These are phyloP conservation scores for Bothia castanella DNA, from an alignment of 1,284 basidiomycete species.

Conservation along the genomic window DNA sequence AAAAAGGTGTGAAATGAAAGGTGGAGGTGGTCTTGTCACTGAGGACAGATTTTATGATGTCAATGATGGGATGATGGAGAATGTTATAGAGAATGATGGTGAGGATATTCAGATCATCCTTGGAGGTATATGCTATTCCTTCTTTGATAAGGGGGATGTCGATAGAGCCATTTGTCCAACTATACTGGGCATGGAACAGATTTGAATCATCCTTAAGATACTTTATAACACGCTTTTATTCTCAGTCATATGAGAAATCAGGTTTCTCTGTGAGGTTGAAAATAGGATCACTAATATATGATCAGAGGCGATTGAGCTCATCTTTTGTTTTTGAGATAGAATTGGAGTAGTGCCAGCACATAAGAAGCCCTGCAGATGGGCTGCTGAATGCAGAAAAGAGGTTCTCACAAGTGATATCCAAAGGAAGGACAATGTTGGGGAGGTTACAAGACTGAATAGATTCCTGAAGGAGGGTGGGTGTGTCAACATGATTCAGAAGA, in stretches of 20 bases:
- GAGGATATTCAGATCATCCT: not conserved
- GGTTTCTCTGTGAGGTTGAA: too few relatives aligned
- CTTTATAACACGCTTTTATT: not conserved
- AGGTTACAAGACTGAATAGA: not conserved
- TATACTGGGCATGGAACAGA: slow-evolving; percentile 7
- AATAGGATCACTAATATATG: not conserved
- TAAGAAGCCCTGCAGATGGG: slow-evolving; percentile 6
- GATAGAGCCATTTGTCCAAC: slow-evolving; percentile 5
- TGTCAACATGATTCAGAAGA: not conserved
- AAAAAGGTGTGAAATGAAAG: slow-evolving; percentile 18
- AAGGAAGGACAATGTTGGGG: not conserved
- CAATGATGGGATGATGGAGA: slow-evolving; percentile 7
- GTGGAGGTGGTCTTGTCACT: not conserved
- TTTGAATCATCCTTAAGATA: slow-evolving; percentile 4
- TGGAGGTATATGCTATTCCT: not conserved
- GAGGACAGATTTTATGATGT: slow-evolving; percentile 11
- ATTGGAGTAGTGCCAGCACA: slow-evolving; percentile 13
- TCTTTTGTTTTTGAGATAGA: not conserved
- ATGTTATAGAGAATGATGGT: not conserved
- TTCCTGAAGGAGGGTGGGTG: not conserved
- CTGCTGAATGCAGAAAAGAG: slow-evolving; percentile 8
- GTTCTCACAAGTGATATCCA: not conserved
- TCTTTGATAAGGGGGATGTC: slow-evolving; percentile 3
- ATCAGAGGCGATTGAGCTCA: not conserved
- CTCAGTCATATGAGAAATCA: slow-evolving; percentile 1